Evolutionary conservation across 306 rosid species (phyloP).

Genomic region (Cucurbita argyrosperma): DNA sequence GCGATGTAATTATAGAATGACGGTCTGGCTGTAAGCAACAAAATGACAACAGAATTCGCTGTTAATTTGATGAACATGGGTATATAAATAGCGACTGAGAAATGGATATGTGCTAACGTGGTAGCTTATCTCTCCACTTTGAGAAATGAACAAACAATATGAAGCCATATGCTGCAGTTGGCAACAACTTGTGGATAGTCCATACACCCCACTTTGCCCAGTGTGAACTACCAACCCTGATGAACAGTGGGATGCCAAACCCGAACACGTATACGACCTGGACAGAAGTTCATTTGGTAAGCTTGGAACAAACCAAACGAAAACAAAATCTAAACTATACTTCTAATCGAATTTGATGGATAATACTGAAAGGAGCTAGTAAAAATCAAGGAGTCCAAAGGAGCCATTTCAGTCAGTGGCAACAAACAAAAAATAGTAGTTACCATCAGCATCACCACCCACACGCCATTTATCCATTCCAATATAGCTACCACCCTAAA

Average conservation of each 20-base stretch:
- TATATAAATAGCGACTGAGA: neutral
- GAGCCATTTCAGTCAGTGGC: neutral
- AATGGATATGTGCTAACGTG: slow-evolving; percentile 36
- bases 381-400: neutral
- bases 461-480: neutral
- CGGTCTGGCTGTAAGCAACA: slow-evolving; percentile 50
- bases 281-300: neutral
- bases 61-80: neutral
- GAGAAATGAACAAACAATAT: slow-evolving; percentile 56
- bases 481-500: neutral
- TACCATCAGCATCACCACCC: neutral
- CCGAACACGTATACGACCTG: slow-evolving; percentile 66
- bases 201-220: slow-evolving; percentile 49
- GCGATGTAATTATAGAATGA: slow-evolving; percentile 46
- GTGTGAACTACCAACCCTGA: slow-evolving; percentile 18
- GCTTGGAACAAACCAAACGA: neutral
- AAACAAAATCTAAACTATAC: neutral
- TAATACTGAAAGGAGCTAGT: neutral
- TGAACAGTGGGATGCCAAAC: slow-evolving; percentile 56
- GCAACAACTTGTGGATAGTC: slow-evolving; percentile 41
- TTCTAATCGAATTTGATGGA: neutral
- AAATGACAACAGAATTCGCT: neutral
- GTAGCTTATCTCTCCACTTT: slow-evolving; percentile 65
- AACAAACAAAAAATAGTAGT: neutral
- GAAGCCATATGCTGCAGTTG: slow-evolving; percentile 58